These are phyloP conservation scores for Phascolomyces articulosus DNA, from an alignment of 371 early-diverging fungal genomes.

Conservation along the genomic window DNA sequence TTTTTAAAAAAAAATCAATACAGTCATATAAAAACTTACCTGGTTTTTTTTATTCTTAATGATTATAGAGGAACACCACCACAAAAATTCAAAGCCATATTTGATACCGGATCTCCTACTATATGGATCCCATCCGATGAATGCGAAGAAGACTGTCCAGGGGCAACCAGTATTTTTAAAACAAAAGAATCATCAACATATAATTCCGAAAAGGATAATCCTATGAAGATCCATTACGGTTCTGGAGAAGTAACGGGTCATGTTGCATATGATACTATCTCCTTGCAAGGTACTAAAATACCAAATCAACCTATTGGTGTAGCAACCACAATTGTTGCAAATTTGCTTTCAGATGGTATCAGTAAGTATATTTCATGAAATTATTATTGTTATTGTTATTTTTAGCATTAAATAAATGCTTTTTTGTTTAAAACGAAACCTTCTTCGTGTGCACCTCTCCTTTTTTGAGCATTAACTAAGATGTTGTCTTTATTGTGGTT, in stretches of 20 bases:
- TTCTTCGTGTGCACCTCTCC: too few relatives aligned
- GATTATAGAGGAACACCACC: constrained; percentile 71
- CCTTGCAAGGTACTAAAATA: constrained; percentile 7
- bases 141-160: constrained; percentile 1
- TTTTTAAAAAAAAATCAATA: too few relatives aligned
- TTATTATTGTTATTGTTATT: not conserved
- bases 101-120: constrained; percentile 77
- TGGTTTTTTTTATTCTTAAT: not conserved
- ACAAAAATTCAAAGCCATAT: constrained; percentile 90
- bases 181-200: not conserved
- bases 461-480: not conserved
- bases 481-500: not conserved
- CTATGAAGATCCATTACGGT: constrained; percentile 10
- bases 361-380: constrained; percentile 15
- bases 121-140: constrained; percentile 12
- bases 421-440: not conserved
- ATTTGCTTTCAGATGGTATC: constrained; percentile 14
- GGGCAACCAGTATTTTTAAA: constrained; percentile 3
- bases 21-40: not conserved
- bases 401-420: not conserved
- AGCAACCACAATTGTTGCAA: constrained; percentile 8
- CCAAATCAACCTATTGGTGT: constrained; percentile 21
- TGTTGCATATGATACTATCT: constrained; percentile 16
- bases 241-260: constrained; percentile 17
- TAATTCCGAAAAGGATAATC: constrained; percentile 2